Base-by-base conservation (phyloP, 1,284 basidiomycete genomes). In the Schizophyllum commune region DNA sequence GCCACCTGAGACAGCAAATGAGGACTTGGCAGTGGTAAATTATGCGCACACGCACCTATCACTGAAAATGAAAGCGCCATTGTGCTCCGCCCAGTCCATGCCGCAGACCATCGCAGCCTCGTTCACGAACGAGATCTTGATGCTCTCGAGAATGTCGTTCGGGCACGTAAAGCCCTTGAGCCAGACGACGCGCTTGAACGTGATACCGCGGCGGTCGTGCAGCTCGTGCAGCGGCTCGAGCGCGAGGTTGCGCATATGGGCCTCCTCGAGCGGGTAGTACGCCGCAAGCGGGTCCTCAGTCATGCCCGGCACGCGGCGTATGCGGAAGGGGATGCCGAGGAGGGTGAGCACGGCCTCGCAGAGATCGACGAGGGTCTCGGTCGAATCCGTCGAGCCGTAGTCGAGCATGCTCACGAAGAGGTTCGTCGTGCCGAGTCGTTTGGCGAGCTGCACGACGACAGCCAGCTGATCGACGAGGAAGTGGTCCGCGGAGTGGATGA, bases 1-100 rank as follows among this genome's bases (percentile, higher is more conserved):
- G 81, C 95, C 95, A 98, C 63, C 92, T 94, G 58, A 15, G 53
- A 53, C 52, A 21, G 47, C 2, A 13, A 47, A 47, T 27, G 27
- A 27, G 27, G 27, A 27, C 27, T 27, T 27, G 27, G 27, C 5
- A 27, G 27, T 27, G 27, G 27, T 2, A 27, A 27, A 5, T 27
- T 27, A 27, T 27, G 27, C 33, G 5, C 51, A 32, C 22, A 15
- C 13, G 47, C 1, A 71, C 81, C 3, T 55, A 74, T 96, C 95
- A 22, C 94, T 96, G 76, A 96, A 97, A 68, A 97, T 94, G 77
- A 96, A 98, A 75, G 94, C 91, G 0, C 94, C 94, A 67, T 94
- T 92, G 71, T 94, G 91, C 73, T 98, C 94, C 22, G 94, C 94
- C 95, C 95, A 98, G 72, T 98, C 95, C 95, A 97, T 97, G 22